These are phyloP conservation scores for Metschnikowia sp. DNA, from an alignment of 805 yeast genomes.

Conservation along the genomic window DNA sequence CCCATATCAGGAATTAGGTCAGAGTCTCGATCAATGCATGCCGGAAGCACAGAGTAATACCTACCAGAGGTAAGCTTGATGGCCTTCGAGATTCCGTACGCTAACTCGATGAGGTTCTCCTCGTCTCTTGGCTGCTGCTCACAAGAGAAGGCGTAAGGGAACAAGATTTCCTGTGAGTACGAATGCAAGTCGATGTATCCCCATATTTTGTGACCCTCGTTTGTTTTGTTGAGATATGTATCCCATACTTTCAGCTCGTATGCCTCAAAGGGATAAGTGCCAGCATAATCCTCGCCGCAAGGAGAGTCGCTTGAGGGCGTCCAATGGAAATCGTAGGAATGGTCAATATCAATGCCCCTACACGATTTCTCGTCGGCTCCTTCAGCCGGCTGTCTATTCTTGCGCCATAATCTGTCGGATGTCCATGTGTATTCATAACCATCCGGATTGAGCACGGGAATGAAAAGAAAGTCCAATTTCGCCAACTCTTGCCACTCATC, in stretches of 20 bases:
- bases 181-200: conserved; percentile 85
- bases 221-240: conserved; percentile 40
- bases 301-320: conserved; percentile 57
- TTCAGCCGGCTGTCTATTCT: conserved; percentile 62
- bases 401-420: conserved; percentile 80
- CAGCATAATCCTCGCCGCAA: conserved; percentile 82
- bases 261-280: conserved; percentile 65
- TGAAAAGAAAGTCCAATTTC: conserved; percentile 64
- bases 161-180: conserved; percentile 77
- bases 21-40: conserved; percentile 75
- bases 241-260: conserved; percentile 39
- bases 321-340: conserved; percentile 77
- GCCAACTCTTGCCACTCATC: conserved; percentile 47
- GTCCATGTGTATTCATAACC: conserved; percentile 86
- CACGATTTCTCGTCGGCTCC: conserved; percentile 50
- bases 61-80: conserved; percentile 64
- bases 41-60: conserved; percentile 65
- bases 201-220: conserved; percentile 54
- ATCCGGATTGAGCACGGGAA: conserved; percentile 88
- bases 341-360: conserved; percentile 83
- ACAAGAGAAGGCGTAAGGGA: conserved; percentile 82
- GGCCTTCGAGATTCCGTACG: conserved; percentile 75
- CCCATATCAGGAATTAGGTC: conserved; percentile 74
- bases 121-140: conserved; percentile 69
- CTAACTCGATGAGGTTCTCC: conserved; percentile 76